Evolutionary conservation across 2,329 filamentous ascomycete genomes (phyloP).

Genomic region (Penicillium sumatraense): DNA sequence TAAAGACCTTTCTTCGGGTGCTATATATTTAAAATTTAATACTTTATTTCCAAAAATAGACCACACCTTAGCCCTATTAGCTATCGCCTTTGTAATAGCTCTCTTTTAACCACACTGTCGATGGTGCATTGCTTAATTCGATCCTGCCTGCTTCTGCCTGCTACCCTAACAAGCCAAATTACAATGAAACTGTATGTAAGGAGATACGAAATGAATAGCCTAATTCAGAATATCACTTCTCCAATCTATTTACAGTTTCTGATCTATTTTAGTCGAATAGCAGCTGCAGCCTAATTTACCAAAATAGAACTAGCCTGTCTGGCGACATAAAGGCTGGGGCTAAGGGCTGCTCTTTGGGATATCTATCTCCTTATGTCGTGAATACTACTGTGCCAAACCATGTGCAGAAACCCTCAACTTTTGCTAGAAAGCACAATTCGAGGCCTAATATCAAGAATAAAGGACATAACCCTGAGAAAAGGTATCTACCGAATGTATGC

Average conservation of each 20-base stretch:
- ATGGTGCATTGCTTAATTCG: not conserved
- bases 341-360: not conserved
- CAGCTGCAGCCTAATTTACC: not conserved
- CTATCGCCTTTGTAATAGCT: no score
- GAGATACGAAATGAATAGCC: conserved; percentile 13
- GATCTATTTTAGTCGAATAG: not conserved
- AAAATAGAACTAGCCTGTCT: not conserved
- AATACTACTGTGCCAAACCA: conserved; percentile 5
- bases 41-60: no score
- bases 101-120: not conserved
- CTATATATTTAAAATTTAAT: no score
- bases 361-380: conserved; percentile 7
- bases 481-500: not conserved
- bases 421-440: conserved; percentile 28
- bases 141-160: not conserved
- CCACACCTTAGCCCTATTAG: no score
- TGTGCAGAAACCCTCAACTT: conserved; percentile 1
- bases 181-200: not conserved
- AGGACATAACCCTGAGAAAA: conserved; percentile 53
- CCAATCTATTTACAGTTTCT: not conserved
- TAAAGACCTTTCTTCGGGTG: no score
- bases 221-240: not conserved
- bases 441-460: conserved; percentile 59
- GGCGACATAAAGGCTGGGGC: not conserved
- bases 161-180: not conserved